Conservation (phyloP, 345 rosid genomes). For the Laguncularia racemosa region DNA sequence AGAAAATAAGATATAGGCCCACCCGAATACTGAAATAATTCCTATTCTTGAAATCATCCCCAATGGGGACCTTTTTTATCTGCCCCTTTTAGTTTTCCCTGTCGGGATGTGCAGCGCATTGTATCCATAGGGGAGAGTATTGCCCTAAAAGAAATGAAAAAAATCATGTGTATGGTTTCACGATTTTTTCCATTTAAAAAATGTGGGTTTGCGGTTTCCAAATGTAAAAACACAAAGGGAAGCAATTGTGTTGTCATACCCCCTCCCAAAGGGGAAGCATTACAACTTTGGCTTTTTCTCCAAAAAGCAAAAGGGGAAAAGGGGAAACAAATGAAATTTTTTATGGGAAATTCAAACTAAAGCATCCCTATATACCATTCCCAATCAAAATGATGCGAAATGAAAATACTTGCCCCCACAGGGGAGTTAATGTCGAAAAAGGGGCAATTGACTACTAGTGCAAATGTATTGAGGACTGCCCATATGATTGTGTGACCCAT, state of each 20-base stretch:
- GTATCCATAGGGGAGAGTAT: constrained; percentile 53
- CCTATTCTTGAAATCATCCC: constrained; percentile 53
- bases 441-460: constrained; percentile 52
- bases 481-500: constrained; percentile 44
- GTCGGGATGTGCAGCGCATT: constrained; percentile 69
- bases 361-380: no score
- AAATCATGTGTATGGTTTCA: constrained; percentile 45
- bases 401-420: constrained; percentile 63
- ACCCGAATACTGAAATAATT: constrained; percentile 48
- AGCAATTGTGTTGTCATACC: constrained; percentile 31
- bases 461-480: constrained; percentile 59
- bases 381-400: no score
- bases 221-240: constrained; percentile 47
- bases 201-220: constrained; percentile 28
- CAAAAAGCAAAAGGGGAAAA: constrained; percentile 31
- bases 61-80: constrained; percentile 56
- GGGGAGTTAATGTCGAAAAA: constrained; percentile 50
- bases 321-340: background rate
- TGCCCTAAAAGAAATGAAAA: constrained; percentile 53
- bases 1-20: constrained; percentile 61
- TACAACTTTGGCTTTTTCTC: constrained; percentile 40
- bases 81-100: constrained; percentile 59
- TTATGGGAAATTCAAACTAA: no score
- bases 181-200: constrained; percentile 48
- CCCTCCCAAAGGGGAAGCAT: constrained; percentile 59